Percentiles rank a stretch among this genome's conserved stretches.
phyloP scores from a whole-genome alignment of 495 filamentous ascomycete genomes.

The Endocarpon pusillum region DNA sequence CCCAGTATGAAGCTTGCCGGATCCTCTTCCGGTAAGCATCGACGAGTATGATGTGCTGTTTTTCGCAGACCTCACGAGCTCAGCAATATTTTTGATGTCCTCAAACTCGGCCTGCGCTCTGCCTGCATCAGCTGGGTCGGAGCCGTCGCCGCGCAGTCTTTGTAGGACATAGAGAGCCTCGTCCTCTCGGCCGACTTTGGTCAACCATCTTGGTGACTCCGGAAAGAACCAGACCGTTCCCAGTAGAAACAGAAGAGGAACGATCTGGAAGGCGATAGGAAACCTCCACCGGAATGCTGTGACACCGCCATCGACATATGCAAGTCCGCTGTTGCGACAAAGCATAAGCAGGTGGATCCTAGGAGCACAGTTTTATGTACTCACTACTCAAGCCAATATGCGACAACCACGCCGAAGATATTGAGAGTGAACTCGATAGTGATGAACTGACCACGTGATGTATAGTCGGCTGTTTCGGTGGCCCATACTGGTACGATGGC shows the following conservation, averaged over 20 bases:
- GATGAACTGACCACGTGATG: constrained; percentile 50
- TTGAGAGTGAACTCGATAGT: constrained; percentile 55
- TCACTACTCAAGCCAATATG: constrained; percentile 54
- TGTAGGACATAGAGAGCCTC: constrained; percentile 37
- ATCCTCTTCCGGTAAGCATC: constrained; percentile 48
- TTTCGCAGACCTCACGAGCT: constrained; percentile 35
- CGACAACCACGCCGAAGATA: constrained; percentile 46
- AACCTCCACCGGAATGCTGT: constrained; percentile 49
- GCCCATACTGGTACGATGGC: constrained; percentile 58
- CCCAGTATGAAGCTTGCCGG: constrained; percentile 45
- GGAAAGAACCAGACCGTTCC: constrained; percentile 32
- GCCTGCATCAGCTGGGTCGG: constrained; percentile 31
- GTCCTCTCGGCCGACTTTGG: constrained; percentile 32
- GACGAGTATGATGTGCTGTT: constrained; percentile 36
- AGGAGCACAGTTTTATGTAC: constrained; percentile 6
- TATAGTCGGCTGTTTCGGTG: constrained; percentile 51
- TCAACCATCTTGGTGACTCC: constrained; percentile 43
- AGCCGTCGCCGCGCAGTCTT: constrained; percentile 38
- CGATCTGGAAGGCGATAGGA: constrained; percentile 55
- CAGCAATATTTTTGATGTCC: constrained; percentile 41
- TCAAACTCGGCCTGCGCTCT: constrained; percentile 44
- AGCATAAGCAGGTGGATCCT: constrained; percentile 1
- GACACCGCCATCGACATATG: constrained; percentile 35
- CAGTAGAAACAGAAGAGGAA: constrained; percentile 38
- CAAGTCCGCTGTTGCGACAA: constrained; percentile 25